Evolutionary conservation across 257 asterid genomes (phyloP).

Genomic region (Nicotiana obtusifolia): DNA sequence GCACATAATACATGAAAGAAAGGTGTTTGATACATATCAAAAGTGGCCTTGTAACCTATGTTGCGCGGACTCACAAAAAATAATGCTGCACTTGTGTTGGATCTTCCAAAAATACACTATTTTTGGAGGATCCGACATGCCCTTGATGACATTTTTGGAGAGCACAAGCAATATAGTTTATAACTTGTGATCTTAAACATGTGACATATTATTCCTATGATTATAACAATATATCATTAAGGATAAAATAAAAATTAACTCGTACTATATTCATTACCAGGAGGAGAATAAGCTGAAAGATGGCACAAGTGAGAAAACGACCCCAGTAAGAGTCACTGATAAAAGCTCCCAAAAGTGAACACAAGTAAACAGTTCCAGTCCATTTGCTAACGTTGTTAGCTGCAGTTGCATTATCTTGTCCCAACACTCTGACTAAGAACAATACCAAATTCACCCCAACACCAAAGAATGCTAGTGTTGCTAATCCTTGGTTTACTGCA

Average conservation of each 20-base stretch:
- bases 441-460: constrained; percentile 78
- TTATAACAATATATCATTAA: not conserved
- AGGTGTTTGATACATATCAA: not conserved
- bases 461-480: constrained; percentile 75
- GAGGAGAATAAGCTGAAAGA: constrained; percentile 57
- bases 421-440: constrained; percentile 66
- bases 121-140: no score
- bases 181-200: not conserved
- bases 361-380: constrained; percentile 80
- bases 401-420: constrained; percentile 64
- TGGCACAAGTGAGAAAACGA: constrained; percentile 60
- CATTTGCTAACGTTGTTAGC: constrained; percentile 79
- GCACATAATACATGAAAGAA: not conserved
- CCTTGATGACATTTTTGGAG: no score
- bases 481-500: constrained; percentile 79
- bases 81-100: accelerated
- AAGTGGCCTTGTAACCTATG: no score
- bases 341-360: constrained; percentile 76
- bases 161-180: no score
- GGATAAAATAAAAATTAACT: not conserved
- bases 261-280: constrained; percentile 29
- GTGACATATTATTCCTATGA: not conserved
- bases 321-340: constrained; percentile 90
- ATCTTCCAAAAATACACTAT: no score
- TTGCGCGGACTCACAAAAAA: no score